Evolutionary conservation across 805 yeast genomes (phyloP).

Genomic region (Myxozyma kluyveri): DNA sequence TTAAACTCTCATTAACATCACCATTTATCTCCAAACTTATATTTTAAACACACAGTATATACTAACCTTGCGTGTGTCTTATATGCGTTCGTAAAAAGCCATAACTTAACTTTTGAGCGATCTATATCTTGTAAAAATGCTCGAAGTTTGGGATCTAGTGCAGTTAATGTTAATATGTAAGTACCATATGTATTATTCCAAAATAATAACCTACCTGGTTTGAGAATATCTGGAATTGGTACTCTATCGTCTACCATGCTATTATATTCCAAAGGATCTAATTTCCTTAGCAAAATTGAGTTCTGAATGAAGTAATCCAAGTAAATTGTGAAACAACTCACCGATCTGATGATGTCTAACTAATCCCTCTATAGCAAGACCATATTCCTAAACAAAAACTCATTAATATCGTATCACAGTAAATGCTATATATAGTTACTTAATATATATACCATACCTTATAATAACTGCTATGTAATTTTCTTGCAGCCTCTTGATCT

Average conservation of each 20-base stretch:
- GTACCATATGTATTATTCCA: background rate
- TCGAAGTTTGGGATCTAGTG: constrained; percentile 45
- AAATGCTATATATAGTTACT: background rate
- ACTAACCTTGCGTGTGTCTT: constrained; percentile 66
- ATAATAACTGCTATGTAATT: constrained; percentile 72
- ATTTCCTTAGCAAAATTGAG: too few species aligned
- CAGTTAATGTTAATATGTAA: constrained; percentile 18
- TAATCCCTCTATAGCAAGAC: constrained; percentile 84
- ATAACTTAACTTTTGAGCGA: constrained; percentile 60
- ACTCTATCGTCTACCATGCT: constrained; percentile 86
- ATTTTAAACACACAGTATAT: background rate
- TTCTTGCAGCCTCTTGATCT: constrained; percentile 68
- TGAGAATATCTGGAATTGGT: constrained; percentile 75
- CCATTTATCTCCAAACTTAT: background rate
- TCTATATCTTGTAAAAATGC: constrained; percentile 39
- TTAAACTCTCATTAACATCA: background rate
- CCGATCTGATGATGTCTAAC: constrained; percentile 52
- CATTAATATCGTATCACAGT: background rate
- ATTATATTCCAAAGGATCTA: constrained; percentile 86
- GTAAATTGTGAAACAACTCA: too few species aligned
- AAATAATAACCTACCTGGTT: constrained; percentile 44
- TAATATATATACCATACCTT: constrained; percentile 29
- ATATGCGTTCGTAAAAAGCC: constrained; percentile 96
- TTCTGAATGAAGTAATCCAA: too few species aligned
- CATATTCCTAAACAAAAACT: constrained; percentile 55